A percentile compares a stretch with the other conserved stretches of the same genome.
Conservation (phyloP, 768 basidiomycete genomes). For the Amanita molliuscula region DNA sequence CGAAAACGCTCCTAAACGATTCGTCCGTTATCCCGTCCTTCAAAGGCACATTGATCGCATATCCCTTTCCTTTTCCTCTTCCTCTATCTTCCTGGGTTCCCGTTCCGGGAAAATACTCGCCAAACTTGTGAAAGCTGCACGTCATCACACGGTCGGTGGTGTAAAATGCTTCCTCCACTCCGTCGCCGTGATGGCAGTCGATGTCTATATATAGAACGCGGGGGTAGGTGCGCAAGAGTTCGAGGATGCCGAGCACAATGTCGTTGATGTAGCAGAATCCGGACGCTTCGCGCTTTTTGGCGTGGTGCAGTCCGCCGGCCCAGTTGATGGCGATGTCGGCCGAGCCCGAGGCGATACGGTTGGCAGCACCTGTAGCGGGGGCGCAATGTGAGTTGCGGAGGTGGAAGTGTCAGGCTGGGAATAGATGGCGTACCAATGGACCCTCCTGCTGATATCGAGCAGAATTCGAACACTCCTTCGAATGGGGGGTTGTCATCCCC, state of each 20-base stretch:
- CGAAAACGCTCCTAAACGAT: slow-evolving; percentile 78
- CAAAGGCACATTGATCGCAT: slow-evolving; percentile 87
- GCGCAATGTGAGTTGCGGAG: slow-evolving; percentile 3
- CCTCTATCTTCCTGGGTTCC: slow-evolving; percentile 81
- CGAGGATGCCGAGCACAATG: slow-evolving; percentile 90
- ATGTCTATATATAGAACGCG: slow-evolving; percentile 97
- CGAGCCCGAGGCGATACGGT: slow-evolving; percentile 67
- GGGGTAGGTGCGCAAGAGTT: slow-evolving; percentile 74
- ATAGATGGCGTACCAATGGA: slow-evolving; percentile 61
- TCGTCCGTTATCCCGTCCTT: slow-evolving; percentile 94
- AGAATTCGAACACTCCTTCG: slow-evolving; percentile 95
- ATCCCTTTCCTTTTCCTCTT: slow-evolving; percentile 73
- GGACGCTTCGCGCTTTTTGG: slow-evolving; percentile 97
- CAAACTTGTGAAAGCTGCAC: slow-evolving; percentile 94
- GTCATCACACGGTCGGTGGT: slow-evolving; percentile 97
- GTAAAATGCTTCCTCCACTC: slow-evolving; percentile 98
- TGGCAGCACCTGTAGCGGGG: slow-evolving; percentile 58
- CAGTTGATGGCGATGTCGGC: slow-evolving; percentile 95
- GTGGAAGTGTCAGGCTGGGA: neutral
- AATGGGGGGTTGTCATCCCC: slow-evolving; percentile 97
- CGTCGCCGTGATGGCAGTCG: slow-evolving; percentile 97
- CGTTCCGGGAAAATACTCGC: slow-evolving; percentile 90
- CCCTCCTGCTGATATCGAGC: slow-evolving; percentile 92
- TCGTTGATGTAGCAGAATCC: slow-evolving; percentile 99
- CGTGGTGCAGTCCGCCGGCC: slow-evolving; percentile 98